Evolutionary conservation across 2,329 filamentous ascomycete species (phyloP).

Genomic region (Xylaria sp.): DNA sequence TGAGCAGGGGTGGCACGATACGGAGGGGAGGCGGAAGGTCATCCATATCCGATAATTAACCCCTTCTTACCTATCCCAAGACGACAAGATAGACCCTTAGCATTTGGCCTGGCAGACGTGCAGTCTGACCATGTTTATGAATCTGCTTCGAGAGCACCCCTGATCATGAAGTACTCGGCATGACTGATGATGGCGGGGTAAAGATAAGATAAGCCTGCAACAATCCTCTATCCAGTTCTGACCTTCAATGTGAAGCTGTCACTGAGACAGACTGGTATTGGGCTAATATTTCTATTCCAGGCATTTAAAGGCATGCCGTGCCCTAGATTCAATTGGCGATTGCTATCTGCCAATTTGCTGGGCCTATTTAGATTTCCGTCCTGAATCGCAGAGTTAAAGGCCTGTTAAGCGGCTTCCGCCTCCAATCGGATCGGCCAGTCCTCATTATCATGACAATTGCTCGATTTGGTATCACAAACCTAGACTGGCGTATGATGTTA

Average conservation of each 20-base stretch:
- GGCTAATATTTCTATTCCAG: neutral
- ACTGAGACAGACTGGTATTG: neutral
- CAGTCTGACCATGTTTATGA: neutral
- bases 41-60: neutral
- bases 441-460: neutral
- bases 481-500: neutral
- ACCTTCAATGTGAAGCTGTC: neutral
- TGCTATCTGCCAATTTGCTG: neutral
- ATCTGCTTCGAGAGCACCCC: neutral
- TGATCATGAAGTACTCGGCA: neutral
- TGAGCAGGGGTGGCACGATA: conserved; percentile 69
- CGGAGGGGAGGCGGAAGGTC: conserved; percentile 51
- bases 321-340: neutral
- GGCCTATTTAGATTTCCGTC: neutral
- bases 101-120: neutral
- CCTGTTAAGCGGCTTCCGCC: neutral
- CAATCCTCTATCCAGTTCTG: neutral
- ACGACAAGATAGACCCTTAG: neutral
- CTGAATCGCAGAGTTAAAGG: neutral
- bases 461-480: neutral
- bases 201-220: conserved; percentile 21
- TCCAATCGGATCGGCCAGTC: neutral
- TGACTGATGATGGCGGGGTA: conserved; percentile 8
- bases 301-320: neutral
- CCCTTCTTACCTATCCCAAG: no score